These are phyloP conservation scores for Blastobotrys malaysiensis DNA, from an alignment of 1,139 yeast species.

Conservation along the genomic window DNA sequence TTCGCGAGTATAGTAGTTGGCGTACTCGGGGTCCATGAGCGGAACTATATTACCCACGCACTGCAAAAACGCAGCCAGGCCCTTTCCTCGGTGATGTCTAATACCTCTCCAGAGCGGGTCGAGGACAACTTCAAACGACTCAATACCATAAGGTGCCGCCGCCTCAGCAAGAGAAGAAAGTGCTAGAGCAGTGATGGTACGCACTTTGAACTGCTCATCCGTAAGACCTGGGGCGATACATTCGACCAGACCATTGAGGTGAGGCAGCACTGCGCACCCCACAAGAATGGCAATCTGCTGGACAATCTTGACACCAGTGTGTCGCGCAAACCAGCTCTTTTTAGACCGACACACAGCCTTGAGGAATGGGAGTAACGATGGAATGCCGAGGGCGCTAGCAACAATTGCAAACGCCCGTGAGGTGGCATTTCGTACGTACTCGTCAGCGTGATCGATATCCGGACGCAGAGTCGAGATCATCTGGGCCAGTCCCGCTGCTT, in stretches of 20 bases:
- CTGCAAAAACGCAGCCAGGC: slow-evolving; percentile 68
- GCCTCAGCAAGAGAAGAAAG: slow-evolving; percentile 75
- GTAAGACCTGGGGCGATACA: slow-evolving; percentile 56
- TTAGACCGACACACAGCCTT: slow-evolving; percentile 76
- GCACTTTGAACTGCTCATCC: slow-evolving; percentile 66
- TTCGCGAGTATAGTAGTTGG: slow-evolving; percentile 72
- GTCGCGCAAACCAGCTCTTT: slow-evolving; percentile 80
- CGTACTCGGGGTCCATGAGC: slow-evolving; percentile 78
- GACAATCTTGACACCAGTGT: slow-evolving; percentile 74
- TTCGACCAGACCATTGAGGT: slow-evolving; percentile 57
- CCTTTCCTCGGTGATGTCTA: slow-evolving; percentile 69
- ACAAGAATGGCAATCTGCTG: slow-evolving; percentile 67
- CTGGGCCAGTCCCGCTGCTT: slow-evolving; percentile 76
- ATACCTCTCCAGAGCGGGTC: slow-evolving; percentile 83
- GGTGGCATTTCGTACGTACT: slow-evolving; percentile 70
- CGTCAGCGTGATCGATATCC: slow-evolving; percentile 79
- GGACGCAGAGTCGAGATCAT: slow-evolving; percentile 76
- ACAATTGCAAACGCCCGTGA: slow-evolving; percentile 82
- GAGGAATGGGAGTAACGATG: slow-evolving; percentile 67
- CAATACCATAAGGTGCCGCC: slow-evolving; percentile 88
- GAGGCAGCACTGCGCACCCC: slow-evolving; percentile 77
- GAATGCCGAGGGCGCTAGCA: slow-evolving; percentile 73
- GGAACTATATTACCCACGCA: slow-evolving; percentile 82
- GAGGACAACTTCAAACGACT: slow-evolving; percentile 65
- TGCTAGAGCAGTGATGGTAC: slow-evolving; percentile 67